Percentiles rank a stretch among this genome's conserved stretches.
These are phyloP conservation scores for Saccharomycopsis babjevae DNA, from an alignment of 805 yeast genomes.

Conservation along the genomic window DNA sequence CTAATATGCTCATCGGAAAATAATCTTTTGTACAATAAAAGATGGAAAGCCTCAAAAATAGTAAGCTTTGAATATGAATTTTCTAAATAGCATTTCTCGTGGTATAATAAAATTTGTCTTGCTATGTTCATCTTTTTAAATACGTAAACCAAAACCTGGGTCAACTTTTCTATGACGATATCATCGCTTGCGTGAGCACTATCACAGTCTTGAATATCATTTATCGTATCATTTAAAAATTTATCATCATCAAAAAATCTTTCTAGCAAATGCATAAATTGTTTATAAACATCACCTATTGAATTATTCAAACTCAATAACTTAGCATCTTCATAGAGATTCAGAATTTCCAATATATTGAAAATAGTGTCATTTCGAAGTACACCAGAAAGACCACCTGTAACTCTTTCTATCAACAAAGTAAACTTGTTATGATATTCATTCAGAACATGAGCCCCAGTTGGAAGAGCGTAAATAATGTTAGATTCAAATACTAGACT, in stretches of 20 bases:
- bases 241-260: conserved; percentile 1
- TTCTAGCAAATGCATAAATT: neutral
- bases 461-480: neutral
- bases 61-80: conserved; percentile 6
- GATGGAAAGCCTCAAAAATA: conserved; percentile 6
- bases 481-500: neutral
- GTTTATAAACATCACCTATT: neutral
- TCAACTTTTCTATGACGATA: neutral
- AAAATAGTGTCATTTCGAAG: neutral
- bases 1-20: neutral
- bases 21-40: conserved; percentile 2
- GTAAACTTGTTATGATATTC: neutral
- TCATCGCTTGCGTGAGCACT: neutral
- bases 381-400: neutral
- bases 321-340: neutral
- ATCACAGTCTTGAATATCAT: neutral
- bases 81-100: conserved; percentile 4
- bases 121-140: conserved; percentile 5
- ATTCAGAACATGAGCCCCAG: neutral
- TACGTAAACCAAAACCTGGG: conserved; percentile 3
- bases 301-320: neutral
- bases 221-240: neutral
- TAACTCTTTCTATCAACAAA: neutral
- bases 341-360: neutral
- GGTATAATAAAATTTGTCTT: conserved; percentile 3